These are phyloP conservation scores for Cladophialophora yegresii DNA, from an alignment of 2,329 filamentous ascomycete species.

Conservation along the genomic window DNA sequence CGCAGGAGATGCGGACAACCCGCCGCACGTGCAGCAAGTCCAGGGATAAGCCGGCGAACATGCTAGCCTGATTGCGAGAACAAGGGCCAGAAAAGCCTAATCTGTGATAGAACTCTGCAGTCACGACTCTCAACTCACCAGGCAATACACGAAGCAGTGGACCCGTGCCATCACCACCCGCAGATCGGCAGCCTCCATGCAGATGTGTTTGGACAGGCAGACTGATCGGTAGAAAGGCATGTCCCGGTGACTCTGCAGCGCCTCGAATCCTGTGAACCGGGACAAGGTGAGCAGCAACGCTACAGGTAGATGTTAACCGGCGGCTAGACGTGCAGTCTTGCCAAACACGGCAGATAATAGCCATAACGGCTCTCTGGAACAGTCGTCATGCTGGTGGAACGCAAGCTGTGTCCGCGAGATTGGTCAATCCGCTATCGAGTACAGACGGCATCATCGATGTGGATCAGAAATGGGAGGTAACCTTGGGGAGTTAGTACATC, in stretches of 20 bases:
- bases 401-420: background rate
- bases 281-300: background rate
- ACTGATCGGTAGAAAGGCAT: background rate
- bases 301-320: too few relatives aligned
- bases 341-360: background rate
- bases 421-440: background rate
- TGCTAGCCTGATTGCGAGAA: background rate
- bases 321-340: background rate
- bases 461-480: background rate
- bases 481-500: background rate
- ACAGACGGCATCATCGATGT: background rate
- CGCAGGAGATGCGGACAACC: background rate
- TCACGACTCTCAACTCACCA: background rate
- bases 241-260: background rate
- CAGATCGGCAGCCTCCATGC: background rate
- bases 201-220: background rate
- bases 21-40: background rate
- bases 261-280: background rate
- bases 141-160: background rate
- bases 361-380: background rate
- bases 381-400: background rate
- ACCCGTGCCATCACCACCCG: background rate
- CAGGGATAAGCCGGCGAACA: background rate
- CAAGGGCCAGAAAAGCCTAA: too few relatives aligned
- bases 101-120: background rate